These are phyloP conservation scores for Piper longum DNA, from an alignment of 164 flowering plant genomes.

Conservation along the genomic window DNA sequence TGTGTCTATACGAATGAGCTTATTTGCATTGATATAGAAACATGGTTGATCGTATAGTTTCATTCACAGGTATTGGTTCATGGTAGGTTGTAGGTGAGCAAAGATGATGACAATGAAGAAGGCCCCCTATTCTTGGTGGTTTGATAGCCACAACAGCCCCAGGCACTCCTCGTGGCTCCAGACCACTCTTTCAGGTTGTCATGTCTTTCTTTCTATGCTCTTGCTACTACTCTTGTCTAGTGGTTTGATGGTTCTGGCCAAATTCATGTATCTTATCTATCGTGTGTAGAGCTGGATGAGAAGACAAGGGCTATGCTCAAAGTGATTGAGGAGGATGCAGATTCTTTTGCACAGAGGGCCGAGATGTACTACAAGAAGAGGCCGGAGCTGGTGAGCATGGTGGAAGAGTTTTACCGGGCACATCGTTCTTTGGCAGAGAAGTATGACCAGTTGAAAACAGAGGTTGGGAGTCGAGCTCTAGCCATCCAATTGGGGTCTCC, in stretches of 20 bases:
- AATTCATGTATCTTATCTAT: background rate
- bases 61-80: background rate
- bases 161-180: slow-evolving; percentile 67
- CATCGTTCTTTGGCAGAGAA: slow-evolving; percentile 78
- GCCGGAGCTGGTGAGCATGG: slow-evolving; percentile 75
- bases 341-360: slow-evolving; percentile 74
- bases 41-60: too few species aligned
- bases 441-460: slow-evolving; percentile 51
- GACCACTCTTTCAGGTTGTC: slow-evolving; percentile 50
- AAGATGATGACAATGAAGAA: slow-evolving; percentile 16
- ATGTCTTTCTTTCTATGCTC: too few species aligned
- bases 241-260: background rate
- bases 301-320: slow-evolving; percentile 70
- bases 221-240: too few species aligned
- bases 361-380: slow-evolving; percentile 92
- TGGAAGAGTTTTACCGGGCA: slow-evolving; percentile 71
- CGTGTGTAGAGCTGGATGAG: slow-evolving; percentile 46
- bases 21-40: background rate
- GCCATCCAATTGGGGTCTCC: slow-evolving; percentile 22
- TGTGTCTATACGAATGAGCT: too few species aligned
- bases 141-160: slow-evolving; percentile 43
- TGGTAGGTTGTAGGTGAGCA: slow-evolving; percentile 1
- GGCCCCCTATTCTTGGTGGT: slow-evolving; percentile 64
- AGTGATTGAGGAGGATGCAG: slow-evolving; percentile 78
- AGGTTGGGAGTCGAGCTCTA: slow-evolving; percentile 21